Conservation (phyloP, 2,329 filamentous ascomycete species). For the Aureobasidium musti region DNA sequence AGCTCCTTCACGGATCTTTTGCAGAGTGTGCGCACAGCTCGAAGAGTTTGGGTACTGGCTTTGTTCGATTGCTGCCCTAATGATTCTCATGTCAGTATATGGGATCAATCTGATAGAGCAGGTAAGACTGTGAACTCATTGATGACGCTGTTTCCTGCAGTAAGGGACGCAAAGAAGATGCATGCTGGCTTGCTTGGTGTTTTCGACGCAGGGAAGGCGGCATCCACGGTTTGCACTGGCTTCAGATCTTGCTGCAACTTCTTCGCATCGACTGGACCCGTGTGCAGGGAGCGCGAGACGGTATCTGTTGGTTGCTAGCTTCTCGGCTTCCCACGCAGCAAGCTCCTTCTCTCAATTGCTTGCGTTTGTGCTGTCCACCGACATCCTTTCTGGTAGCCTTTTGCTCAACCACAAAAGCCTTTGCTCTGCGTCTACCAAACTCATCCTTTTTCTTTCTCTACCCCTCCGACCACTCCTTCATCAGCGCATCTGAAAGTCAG, state of each 20-base stretch:
- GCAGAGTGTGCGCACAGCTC: neutral
- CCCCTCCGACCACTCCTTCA: neutral
- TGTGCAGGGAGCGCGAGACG: slow-evolving; percentile 4
- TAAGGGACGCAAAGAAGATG: neutral
- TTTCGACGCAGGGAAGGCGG: neutral
- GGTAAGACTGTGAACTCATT: neutral
- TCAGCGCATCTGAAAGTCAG: neutral
- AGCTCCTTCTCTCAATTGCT: neutral
- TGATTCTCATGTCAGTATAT: neutral
- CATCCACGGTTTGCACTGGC: slow-evolving; percentile 1
- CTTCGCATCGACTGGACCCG: neutral
- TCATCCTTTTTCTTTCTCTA: neutral
- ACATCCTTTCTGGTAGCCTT: neutral
- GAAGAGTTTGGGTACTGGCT: neutral
- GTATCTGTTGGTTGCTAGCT: slow-evolving; percentile 6
- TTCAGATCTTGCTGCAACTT: neutral
- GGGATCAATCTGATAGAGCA: neutral
- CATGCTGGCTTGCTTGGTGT: slow-evolving; percentile 1
- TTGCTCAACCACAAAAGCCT: slow-evolving; percentile 1
- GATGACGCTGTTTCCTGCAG: neutral
- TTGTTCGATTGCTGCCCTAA: neutral
- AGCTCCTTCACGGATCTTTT: neutral
- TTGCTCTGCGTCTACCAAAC: neutral
- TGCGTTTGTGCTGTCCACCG: slow-evolving; percentile 2
- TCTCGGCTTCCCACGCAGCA: slow-evolving; percentile 7